These are phyloP conservation scores for Rhododendron henanense DNA, from an alignment of 148 eudicot genomes.

Conservation along the genomic window DNA sequence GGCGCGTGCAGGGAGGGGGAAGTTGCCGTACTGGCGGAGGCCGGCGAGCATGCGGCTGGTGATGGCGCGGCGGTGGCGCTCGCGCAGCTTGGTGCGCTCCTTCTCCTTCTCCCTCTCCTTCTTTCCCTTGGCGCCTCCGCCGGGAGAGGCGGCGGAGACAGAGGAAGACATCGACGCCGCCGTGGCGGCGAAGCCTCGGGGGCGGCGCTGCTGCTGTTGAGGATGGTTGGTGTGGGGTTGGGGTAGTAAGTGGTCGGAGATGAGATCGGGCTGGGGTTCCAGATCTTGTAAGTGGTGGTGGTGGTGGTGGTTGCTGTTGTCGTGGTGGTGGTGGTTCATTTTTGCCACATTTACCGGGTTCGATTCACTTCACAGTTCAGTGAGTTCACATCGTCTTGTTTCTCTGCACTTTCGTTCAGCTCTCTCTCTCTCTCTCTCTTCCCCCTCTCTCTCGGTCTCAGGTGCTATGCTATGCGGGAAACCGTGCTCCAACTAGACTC, in stretches of 20 bases:
- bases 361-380: background rate
- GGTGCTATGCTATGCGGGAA: too few relatives aligned
- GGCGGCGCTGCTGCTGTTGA: constrained; percentile 48
- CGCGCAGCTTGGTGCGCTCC: constrained; percentile 69
- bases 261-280: constrained; percentile 20
- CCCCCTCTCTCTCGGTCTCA: background rate
- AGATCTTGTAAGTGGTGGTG: constrained; percentile 24
- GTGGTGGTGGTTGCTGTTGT: constrained; percentile 17
- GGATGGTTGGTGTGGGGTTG: constrained; percentile 10
- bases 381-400: background rate
- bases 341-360: constrained; percentile 9
- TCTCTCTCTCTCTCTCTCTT: background rate
- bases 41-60: constrained; percentile 79
- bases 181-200: constrained; percentile 61
- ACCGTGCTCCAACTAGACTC: too few relatives aligned
- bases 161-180: constrained; percentile 14
- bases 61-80: constrained; percentile 74
- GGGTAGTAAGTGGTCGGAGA: constrained; percentile 15
- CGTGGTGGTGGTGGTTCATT: constrained; percentile 23
- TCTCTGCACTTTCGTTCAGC: background rate
- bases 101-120: constrained; percentile 69
- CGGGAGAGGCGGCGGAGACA: constrained; percentile 10
- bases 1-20: constrained; percentile 60
- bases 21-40: constrained; percentile 70
- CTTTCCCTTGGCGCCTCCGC: constrained; percentile 31